Evolutionary conservation across 169 alveolate genomes (phyloP), one percentile per base, ranked within the genome.

Genomic region (Cyclospora cayetanensis): DNA sequence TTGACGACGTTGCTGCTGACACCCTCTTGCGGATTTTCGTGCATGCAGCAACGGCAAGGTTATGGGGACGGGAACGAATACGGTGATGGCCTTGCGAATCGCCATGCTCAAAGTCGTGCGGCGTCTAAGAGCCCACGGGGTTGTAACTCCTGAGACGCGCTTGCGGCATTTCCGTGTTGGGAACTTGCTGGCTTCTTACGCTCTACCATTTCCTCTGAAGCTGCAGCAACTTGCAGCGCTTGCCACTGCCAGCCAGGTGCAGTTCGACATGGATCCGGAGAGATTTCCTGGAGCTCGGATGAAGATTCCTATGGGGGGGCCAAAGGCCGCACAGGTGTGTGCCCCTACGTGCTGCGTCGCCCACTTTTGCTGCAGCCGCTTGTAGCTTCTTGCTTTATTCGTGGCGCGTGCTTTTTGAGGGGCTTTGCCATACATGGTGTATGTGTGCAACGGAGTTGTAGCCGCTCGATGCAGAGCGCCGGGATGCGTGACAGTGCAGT

Each of bases 11-110:
- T 66, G 79, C 79, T 66, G 79, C 79, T 66, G 79, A n/a, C n/a
- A n/a, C n/a, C n/a, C 79, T 66, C n/a, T 42, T 66, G 79, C 79
- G n/a, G 79, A 37, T 66, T 37, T 42, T 66, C 46, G 46, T 66
- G 79, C 46, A n/a, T 65, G 42, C 92, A 65, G 92, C 85, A 85
- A 68, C 84, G 66, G 92, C 37, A 84, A 84, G 68, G 22, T 66
- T 31, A 65, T 68, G 41, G 92, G 77, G n/a, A 65, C 84, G 7
- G 79, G 79, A 3, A 85, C 92, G 50, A 66, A 39, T 7, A 41
- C 76, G 2, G 92, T 85, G 83, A 34, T 39, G 50, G 74, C 39
- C 39, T 39, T 60, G 42, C 66, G 55, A 60, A 72, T 27, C 34
- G 25, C 70, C 50, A 84, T 84, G 91, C 41, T 55, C 83, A 84